Evolutionary conservation across 2,329 filamentous ascomycete genomes (phyloP).

Genomic region (Corinectria fuckeliana): DNA sequence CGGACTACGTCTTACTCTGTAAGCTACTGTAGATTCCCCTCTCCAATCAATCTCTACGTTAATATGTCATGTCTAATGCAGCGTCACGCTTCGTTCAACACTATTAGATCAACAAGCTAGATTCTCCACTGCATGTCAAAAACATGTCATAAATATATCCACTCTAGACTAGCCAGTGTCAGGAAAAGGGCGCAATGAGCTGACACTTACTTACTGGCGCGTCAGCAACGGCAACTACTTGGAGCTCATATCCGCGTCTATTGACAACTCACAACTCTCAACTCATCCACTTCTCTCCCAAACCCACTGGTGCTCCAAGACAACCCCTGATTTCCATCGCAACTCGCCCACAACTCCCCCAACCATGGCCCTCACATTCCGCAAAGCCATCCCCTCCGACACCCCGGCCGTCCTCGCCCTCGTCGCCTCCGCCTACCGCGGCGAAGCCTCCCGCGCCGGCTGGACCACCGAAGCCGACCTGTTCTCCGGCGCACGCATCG

Average conservation of each 20-base stretch:
- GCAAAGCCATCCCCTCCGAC: conserved; percentile 45
- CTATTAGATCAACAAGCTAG: background rate
- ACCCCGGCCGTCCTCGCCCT: conserved; percentile 44
- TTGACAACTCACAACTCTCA: background rate
- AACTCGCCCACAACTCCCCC: background rate
- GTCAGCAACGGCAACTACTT: too few species aligned
- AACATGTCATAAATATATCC: conserved; percentile 5
- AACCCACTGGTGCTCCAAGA: background rate
- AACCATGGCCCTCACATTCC: conserved; percentile 39
- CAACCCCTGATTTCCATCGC: background rate
- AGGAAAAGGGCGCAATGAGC: conserved; percentile 1
- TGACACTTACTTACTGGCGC: too few species aligned
- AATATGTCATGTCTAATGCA: too few species aligned
- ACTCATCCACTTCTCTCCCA: background rate
- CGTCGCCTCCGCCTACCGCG: conserved; percentile 53
- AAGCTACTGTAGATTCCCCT: background rate
- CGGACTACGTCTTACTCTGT: too few species aligned
- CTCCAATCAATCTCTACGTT: too few species aligned
- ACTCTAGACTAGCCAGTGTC: background rate
- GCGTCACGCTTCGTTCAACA: background rate
- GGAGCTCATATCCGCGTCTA: too few species aligned
- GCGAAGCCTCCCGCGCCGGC: conserved; percentile 47
- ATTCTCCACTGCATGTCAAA: background rate
- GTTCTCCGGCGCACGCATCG: conserved; percentile 52
- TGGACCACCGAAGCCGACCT: conserved; percentile 58